Conservation (phyloP, 2,329 filamentous ascomycete species). For the Botrytis hyacinthi region DNA sequence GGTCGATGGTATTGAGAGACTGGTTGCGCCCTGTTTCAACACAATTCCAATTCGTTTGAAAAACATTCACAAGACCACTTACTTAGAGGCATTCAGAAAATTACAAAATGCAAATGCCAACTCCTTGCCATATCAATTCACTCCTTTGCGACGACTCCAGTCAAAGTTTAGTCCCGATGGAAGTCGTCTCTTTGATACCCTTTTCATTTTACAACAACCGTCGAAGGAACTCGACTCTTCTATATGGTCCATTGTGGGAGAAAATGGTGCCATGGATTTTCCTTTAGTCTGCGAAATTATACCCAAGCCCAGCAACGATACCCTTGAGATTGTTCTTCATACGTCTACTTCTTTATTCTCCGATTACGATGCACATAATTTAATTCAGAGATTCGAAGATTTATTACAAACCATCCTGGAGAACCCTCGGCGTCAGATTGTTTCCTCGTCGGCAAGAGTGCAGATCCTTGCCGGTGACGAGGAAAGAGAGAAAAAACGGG, state of each 20-base stretch:
- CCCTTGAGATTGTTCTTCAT: conserved; percentile 60
- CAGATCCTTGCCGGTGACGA: conserved; percentile 26
- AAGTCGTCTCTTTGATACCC: conserved; percentile 69
- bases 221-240: conserved; percentile 52
- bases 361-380: conserved; percentile 23
- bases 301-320: conserved; percentile 53
- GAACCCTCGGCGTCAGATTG: conserved; percentile 35
- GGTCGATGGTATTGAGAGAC: conserved; percentile 62
- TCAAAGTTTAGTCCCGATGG: conserved; percentile 46
- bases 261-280: conserved; percentile 67
- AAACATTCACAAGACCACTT: conserved; percentile 51
- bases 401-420: conserved; percentile 30
- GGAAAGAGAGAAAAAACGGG: neutral
- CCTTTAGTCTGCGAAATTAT: conserved; percentile 75
- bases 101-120: conserved; percentile 52
- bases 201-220: conserved; percentile 74
- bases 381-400: conserved; percentile 31
- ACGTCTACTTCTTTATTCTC: conserved; percentile 49
- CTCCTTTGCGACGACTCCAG: conserved; percentile 71
- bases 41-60: conserved; percentile 72
- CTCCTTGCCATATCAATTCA: conserved; percentile 68
- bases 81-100: conserved; percentile 37
- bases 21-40: conserved; percentile 92
- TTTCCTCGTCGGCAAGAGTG: conserved; percentile 28
- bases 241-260: conserved; percentile 57